A percentile compares a stretch with the other conserved stretches of the same genome.
phyloP scores from a whole-genome alignment of 176 grass and related monocot genomes.

The Oryza officinalis region DNA sequence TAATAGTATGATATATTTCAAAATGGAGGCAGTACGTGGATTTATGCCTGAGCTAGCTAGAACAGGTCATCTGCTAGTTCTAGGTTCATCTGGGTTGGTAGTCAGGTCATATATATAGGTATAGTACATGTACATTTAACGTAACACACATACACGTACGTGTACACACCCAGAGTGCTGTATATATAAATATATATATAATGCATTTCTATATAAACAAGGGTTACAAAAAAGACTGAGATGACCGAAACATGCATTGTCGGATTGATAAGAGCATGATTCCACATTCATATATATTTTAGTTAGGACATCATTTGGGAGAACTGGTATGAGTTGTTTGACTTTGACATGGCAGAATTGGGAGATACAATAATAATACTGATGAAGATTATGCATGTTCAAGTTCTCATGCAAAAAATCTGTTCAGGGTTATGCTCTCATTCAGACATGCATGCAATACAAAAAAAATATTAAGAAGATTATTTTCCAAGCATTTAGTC shows the following conservation, averaged over 20 bases:
- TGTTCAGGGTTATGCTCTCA: not conserved
- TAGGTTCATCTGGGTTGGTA: conserved; percentile 1
- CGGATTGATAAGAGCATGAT: not conserved
- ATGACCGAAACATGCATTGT: not conserved
- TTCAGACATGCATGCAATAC: conserved; percentile 22
- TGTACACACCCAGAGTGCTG: too few relatives aligned
- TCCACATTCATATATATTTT: not conserved
- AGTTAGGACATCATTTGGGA: not conserved
- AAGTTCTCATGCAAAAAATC: not conserved
- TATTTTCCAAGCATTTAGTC: not conserved
- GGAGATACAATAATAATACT: too few relatives aligned
- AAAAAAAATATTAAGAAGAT: not conserved
- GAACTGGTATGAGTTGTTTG: conserved; percentile 4
- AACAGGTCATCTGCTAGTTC: not conserved
- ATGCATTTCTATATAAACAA: not conserved
- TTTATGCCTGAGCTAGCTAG: not conserved
- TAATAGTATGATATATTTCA: too few relatives aligned
- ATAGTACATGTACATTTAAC: not conserved
- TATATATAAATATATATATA: too few relatives aligned
- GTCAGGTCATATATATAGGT: too few relatives aligned
- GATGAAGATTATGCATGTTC: not conserved
- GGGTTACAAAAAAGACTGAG: not conserved
- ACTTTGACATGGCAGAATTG: not conserved
- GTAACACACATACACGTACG: not conserved
- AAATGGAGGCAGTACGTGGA: not conserved